These are phyloP conservation scores for Pyrus bretschneideri DNA, from an alignment of 306 rosid genomes.

Conservation along the genomic window DNA sequence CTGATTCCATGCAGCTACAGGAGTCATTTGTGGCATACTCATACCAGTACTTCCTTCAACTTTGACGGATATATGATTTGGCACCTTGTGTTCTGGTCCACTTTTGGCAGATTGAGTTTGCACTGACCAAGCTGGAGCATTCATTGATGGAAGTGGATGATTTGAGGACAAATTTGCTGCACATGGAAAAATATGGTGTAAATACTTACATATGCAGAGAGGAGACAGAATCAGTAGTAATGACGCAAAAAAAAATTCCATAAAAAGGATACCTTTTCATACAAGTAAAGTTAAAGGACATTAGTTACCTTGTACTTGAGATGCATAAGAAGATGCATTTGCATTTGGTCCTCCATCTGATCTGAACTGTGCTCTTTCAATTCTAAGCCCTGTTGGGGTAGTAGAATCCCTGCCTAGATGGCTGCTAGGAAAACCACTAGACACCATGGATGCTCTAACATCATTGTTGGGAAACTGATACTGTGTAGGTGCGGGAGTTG, in stretches of 20 bases:
- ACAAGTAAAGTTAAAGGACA: not conserved
- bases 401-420: conserved; percentile 69
- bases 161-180: conserved; percentile 47
- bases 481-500: conserved; percentile 44
- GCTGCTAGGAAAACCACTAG: conserved; percentile 52
- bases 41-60: conserved; percentile 46
- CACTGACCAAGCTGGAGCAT: conserved; percentile 68
- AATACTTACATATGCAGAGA: not conserved
- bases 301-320: conserved; percentile 65
- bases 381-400: conserved; percentile 47
- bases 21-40: conserved; percentile 30
- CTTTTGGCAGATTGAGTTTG: conserved; percentile 65
- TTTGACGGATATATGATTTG: conserved; percentile 44
- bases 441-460: conserved; percentile 40
- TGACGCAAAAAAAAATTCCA: not conserved
- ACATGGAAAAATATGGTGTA: conserved; percentile 7
- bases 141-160: conserved; percentile 46
- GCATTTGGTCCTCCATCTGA: conserved; percentile 63
- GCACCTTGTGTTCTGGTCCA: conserved; percentile 59
- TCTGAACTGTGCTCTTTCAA: conserved; percentile 55
- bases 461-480: conserved; percentile 50
- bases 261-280: not conserved
- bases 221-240: conserved; percentile 1
- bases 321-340: conserved; percentile 56
- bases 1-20: conserved; percentile 49